Base-by-base conservation (phyloP, 805 yeast genomes). In the Tetrapisispora phaffii region DNA sequence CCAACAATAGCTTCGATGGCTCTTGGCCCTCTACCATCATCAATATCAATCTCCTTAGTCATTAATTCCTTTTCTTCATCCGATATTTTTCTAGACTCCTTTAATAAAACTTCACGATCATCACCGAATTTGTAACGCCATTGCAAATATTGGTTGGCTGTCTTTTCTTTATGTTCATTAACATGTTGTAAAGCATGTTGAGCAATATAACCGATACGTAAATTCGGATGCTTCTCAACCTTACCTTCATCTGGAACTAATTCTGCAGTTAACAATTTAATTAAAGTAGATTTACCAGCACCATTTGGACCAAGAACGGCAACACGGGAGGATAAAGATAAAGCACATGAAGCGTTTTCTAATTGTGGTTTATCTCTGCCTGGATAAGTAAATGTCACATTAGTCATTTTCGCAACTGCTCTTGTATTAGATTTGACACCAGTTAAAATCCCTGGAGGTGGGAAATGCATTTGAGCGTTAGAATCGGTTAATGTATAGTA, bases 41-140 rank as follows among this genome's bases (percentile, higher is more conserved):
- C 84, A 45, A 85, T 71, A 53, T 83, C 95, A 51, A 90, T 75
- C 56, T 81, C 80, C 63, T 82, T 83, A 47, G 67, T 73, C 87
- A 90, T 79, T 69, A 80, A 74, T 47, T 75, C 85, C 62, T 76
- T 76, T 50, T 77, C 81, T 24, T 77, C 85, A 17, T 77, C 85
- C 39, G 87, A 76, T 54, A 90, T 75, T 67, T 85, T 85, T 68
- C 98, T 81, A 1, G 95, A 82, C 68, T 89, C 97, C 70, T 90
- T 93, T 66, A 90, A 68, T 55, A 88, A 76, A 24, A 93, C 95
- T 71, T 90, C 98, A 68, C 97, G 86, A 68, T 90, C 98, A 63
- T 93, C 97, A 65, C 98, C 98, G 57, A 89, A 85, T 66, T 86
- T 80, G 67, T 90, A 90, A 72, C 98, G 82, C 98, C 98, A 90